Conservation (phyloP, 2,329 filamentous ascomycete genomes). For the Penicillium vulpinum region DNA sequence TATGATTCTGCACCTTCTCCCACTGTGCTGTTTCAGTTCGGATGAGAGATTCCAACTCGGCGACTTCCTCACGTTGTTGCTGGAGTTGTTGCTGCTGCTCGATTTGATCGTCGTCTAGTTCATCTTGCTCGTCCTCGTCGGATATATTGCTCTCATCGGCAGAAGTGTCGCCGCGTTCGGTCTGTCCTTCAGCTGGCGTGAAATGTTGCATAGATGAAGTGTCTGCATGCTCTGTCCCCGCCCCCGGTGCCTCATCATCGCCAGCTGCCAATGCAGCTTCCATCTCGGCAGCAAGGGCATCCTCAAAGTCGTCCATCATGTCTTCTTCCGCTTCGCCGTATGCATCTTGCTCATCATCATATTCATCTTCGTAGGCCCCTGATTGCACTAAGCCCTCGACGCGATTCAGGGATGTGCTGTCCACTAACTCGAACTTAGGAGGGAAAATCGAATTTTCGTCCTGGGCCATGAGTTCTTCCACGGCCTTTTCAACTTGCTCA, state of each 20-base stretch:
- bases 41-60: conserved; percentile 44
- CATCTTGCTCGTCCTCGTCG: conserved; percentile 38
- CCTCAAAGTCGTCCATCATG: conserved; percentile 43
- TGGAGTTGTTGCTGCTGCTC: conserved; percentile 45
- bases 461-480: conserved; percentile 69
- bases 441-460: conserved; percentile 62
- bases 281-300: conserved; percentile 46
- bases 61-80: conserved; percentile 48
- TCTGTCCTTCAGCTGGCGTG: conserved; percentile 26
- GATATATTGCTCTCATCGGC: conserved; percentile 44
- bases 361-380: conserved; percentile 50
- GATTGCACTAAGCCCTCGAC: conserved; percentile 45
- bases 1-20: conserved; percentile 43
- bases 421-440: conserved; percentile 65
- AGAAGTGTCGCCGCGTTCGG: conserved; percentile 36
- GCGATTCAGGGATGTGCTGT: conserved; percentile 51
- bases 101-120: conserved; percentile 46
- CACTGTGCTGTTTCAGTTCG: conserved; percentile 41
- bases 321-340: conserved; percentile 51
- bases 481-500: conserved; percentile 77
- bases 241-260: conserved; percentile 33
- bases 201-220: conserved; percentile 37
- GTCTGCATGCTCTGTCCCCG: conserved; percentile 28
- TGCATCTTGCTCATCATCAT: conserved; percentile 52
- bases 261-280: conserved; percentile 45